Conservation (phyloP, 441 rosid species). For the Eruca vesicaria region DNA sequence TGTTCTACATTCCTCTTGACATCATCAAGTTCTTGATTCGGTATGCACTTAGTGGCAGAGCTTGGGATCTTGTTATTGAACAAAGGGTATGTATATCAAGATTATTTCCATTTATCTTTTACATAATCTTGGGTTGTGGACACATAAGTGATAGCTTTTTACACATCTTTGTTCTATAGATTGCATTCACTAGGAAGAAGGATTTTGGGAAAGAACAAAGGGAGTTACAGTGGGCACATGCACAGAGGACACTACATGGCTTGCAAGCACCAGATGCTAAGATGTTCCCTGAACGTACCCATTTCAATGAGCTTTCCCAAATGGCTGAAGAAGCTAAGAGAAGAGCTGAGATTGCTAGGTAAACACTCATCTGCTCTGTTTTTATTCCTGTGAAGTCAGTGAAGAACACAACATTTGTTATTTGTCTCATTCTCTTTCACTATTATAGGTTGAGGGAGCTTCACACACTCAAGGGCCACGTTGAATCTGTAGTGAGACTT, state of each 20-base stretch:
- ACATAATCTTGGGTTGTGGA: slow-evolving; percentile 1
- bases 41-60: slow-evolving; percentile 94
- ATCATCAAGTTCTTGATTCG: slow-evolving; percentile 85
- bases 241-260: slow-evolving; percentile 92
- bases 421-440: not conserved
- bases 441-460: slow-evolving; percentile 85
- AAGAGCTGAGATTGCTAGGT: slow-evolving; percentile 99
- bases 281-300: slow-evolving; percentile 83
- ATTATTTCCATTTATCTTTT: not conserved
- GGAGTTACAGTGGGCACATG: slow-evolving; percentile 99
- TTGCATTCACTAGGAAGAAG: slow-evolving; percentile 93
- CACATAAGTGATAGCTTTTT: not conserved
- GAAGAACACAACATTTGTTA: not conserved
- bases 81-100: slow-evolving; percentile 66
- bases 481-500: slow-evolving; percentile 88
- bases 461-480: slow-evolving; percentile 89
- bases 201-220: slow-evolving; percentile 96
- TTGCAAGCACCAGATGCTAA: slow-evolving; percentile 87
- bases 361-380: not conserved
- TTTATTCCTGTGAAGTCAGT: not conserved
- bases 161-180: slow-evolving; percentile 40
- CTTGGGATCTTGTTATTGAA: slow-evolving; percentile 98
- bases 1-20: slow-evolving; percentile 89
- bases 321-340: slow-evolving; percentile 98
- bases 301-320: slow-evolving; percentile 80